Conservation (phyloP, 2,329 filamentous ascomycete species). For the Nigrospora oryzae region DNA sequence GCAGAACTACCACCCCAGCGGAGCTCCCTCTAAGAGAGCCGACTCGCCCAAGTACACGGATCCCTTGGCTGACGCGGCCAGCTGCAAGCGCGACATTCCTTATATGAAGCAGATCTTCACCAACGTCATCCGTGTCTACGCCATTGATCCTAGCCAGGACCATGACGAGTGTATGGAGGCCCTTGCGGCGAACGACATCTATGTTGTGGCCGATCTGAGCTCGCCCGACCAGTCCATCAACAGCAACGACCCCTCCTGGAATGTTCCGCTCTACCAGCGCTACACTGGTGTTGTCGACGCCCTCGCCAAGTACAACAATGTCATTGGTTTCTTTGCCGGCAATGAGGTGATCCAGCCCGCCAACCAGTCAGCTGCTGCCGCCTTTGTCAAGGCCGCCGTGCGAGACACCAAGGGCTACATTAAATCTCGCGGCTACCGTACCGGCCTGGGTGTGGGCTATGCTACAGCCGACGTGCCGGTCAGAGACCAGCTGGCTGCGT, state of each 20-base stretch:
- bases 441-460: constrained; percentile 79
- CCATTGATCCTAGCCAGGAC: constrained; percentile 70
- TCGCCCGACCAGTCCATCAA: constrained; percentile 79
- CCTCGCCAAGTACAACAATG: constrained; percentile 77
- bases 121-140: constrained; percentile 93
- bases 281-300: constrained; percentile 81
- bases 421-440: constrained; percentile 64
- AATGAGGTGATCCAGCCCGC: constrained; percentile 91
- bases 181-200: constrained; percentile 81
- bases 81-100: constrained; percentile 80
- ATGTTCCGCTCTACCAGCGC: constrained; percentile 65
- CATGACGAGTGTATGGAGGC: constrained; percentile 80
- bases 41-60: constrained; percentile 59
- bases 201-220: constrained; percentile 85
- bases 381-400: constrained; percentile 95
- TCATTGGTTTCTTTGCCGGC: constrained; percentile 95
- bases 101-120: constrained; percentile 70
- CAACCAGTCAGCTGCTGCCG: constrained; percentile 84
- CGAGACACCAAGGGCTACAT: constrained; percentile 96
- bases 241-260: constrained; percentile 72
- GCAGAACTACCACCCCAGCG: constrained; percentile 58
- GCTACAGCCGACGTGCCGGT: constrained; percentile 86
- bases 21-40: constrained; percentile 24
- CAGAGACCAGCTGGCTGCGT: constrained; percentile 73
- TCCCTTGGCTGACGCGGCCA: constrained; percentile 63